Percentiles rank a stretch among this genome's conserved stretches.
These are phyloP conservation scores for Metschnikowia kofuensis DNA, from an alignment of 805 yeast genomes.

Conservation along the genomic window DNA sequence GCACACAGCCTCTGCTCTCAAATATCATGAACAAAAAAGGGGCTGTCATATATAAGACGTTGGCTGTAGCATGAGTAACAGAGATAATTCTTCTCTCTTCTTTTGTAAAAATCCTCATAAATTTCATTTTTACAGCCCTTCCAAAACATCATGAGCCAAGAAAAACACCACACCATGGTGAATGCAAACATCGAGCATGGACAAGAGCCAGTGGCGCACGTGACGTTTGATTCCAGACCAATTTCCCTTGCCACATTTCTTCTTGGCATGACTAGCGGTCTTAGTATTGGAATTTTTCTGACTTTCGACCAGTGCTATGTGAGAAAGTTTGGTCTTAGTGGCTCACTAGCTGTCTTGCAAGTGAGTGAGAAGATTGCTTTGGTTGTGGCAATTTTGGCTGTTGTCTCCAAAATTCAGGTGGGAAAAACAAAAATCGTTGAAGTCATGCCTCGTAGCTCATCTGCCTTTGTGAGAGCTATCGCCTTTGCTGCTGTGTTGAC, in stretches of 20 bases:
- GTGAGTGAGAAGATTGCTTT: not conserved
- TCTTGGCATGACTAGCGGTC: not conserved
- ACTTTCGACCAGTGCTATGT: not conserved
- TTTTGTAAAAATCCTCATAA: too few relatives aligned
- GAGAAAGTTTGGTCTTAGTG: not conserved
- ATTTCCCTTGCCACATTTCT: constrained; percentile 1
- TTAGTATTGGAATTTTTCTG: not conserved
- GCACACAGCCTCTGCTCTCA: too few relatives aligned
- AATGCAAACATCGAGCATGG: not conserved
- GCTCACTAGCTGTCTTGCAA: not conserved
- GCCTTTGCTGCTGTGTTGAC: not conserved
- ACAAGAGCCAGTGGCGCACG: not conserved
- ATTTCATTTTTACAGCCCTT: too few relatives aligned
- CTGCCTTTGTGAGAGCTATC: not conserved
- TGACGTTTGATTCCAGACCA: not conserved
- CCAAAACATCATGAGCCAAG: not conserved
- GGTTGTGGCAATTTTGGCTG: not conserved
- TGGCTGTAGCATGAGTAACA: too few relatives aligned
- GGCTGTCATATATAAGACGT: too few relatives aligned
- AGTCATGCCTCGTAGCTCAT: not conserved
- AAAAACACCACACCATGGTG: not conserved
- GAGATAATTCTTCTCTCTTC: too few relatives aligned
- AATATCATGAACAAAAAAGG: too few relatives aligned
- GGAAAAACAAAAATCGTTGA: not conserved
- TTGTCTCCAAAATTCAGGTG: not conserved